Conservation (phyloP, 1,284 basidiomycete genomes). For the Porodaedalea pini region DNA sequence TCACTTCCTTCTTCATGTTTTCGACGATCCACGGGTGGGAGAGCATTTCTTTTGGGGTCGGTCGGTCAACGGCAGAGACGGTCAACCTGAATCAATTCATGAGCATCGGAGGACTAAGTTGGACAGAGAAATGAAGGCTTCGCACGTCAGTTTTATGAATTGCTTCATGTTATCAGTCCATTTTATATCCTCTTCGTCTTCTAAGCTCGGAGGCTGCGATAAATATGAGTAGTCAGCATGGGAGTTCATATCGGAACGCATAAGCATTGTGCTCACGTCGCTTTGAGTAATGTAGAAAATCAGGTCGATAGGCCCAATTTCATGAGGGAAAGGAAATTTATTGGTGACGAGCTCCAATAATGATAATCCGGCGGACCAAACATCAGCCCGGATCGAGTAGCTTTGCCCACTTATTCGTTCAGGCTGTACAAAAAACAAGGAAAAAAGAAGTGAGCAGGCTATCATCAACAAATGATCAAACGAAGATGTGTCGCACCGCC, state of each 20-base stretch:
- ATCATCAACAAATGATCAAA: slow-evolving; percentile 12
- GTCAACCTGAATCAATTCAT: slow-evolving; percentile 43
- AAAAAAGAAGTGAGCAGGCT: slow-evolving; percentile 11
- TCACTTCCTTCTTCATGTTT: slow-evolving; percentile 78
- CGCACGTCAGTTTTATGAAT: slow-evolving; percentile 87
- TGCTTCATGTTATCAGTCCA: slow-evolving; percentile 92
- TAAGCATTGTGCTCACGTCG: slow-evolving; percentile 52
- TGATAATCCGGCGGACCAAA: slow-evolving; percentile 97
- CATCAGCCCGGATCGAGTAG: slow-evolving; percentile 93
- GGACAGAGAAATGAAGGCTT: slow-evolving; percentile 19
- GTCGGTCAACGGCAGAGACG: slow-evolving; percentile 61
- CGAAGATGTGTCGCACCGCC: slow-evolving; percentile 62
- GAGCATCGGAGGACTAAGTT: slow-evolving; percentile 18
- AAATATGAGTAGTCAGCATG: not conserved
- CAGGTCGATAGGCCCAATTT: slow-evolving; percentile 89
- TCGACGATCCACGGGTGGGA: slow-evolving; percentile 84
- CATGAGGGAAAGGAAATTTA: slow-evolving; percentile 92
- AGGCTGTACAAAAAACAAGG: slow-evolving; percentile 51
- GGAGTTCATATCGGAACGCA: not conserved
- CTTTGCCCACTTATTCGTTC: slow-evolving; percentile 88
- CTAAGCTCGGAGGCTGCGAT: slow-evolving; percentile 73
- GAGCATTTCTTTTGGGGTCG: slow-evolving; percentile 83
- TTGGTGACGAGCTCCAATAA: slow-evolving; percentile 93
- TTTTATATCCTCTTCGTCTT: slow-evolving; percentile 65
- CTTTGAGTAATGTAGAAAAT: slow-evolving; percentile 87